These are phyloP conservation scores for Volutella citrinella DNA, from an alignment of 2,329 filamentous ascomycete genomes.

Conservation along the genomic window DNA sequence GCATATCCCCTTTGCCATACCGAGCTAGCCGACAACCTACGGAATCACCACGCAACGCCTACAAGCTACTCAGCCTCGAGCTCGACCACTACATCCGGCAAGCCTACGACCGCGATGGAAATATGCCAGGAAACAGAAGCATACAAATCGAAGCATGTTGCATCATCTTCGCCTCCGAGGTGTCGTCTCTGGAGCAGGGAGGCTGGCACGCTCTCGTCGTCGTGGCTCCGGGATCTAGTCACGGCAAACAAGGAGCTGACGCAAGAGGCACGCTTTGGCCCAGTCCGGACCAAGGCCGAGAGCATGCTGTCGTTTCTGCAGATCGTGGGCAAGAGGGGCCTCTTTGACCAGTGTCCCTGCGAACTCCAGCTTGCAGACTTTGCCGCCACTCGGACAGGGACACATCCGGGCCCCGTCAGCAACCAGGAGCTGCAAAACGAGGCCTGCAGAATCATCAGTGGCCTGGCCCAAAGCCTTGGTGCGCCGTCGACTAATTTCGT, in stretches of 20 bases:
- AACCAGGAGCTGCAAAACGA: constrained; percentile 59
- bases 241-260: constrained; percentile 44
- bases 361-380: constrained; percentile 54
- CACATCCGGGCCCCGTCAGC: constrained; percentile 53
- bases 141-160: constrained; percentile 57
- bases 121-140: constrained; percentile 47
- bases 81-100: constrained; percentile 50
- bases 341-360: constrained; percentile 56
- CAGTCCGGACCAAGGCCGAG: constrained; percentile 44
- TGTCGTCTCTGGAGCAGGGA: constrained; percentile 39
- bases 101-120: constrained; percentile 39
- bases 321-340: constrained; percentile 56
- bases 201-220: constrained; percentile 35
- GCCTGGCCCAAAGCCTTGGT: constrained; percentile 52
- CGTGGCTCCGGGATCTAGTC: constrained; percentile 59
- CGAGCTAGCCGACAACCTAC: constrained; percentile 42
- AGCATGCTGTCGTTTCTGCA: constrained; percentile 46
- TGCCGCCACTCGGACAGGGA: constrained; percentile 47
- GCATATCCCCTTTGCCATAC: constrained; percentile 54
- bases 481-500: constrained; percentile 47
- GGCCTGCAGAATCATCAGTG: constrained; percentile 56
- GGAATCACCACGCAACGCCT: constrained; percentile 53
- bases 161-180: constrained; percentile 54
- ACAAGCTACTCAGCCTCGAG: constrained; percentile 59
- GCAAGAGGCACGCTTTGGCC: constrained; percentile 45